These are phyloP conservation scores for Triticum dicoccoides DNA, from an alignment of 176 grass and related monocot species.

Conservation along the genomic window DNA sequence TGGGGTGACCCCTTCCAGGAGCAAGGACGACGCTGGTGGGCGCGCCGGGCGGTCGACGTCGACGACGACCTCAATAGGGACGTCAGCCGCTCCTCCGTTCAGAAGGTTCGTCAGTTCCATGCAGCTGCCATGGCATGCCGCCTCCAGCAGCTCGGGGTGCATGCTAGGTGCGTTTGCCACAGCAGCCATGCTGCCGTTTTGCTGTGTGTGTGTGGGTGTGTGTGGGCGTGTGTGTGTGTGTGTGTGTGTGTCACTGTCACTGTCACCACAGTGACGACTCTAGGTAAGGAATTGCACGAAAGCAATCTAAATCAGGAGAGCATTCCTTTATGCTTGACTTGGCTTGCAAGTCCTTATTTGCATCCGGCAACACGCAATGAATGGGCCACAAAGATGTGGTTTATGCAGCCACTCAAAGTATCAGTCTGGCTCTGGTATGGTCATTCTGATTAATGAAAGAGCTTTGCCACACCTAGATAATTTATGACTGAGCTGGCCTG, in stretches of 20 bases:
- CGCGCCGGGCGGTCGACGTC: neutral
- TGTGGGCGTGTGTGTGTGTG: too few species aligned
- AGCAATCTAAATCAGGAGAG: too few species aligned
- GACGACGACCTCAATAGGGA: neutral
- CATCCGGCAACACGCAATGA: neutral
- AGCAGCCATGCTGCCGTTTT: too few species aligned
- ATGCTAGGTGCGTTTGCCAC: neutral
- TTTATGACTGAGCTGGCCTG: too few species aligned
- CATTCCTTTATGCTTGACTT: neutral
- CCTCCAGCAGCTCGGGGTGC: neutral
- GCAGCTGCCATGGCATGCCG: neutral
- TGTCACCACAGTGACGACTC: too few species aligned
- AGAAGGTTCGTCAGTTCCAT: neutral
- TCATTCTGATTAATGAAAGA: too few species aligned
- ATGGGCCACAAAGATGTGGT: neutral
- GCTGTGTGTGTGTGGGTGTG: too few species aligned
- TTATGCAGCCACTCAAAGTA: too few species aligned
- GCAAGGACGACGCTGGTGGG: neutral
- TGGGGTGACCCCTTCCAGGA: slow-evolving; percentile 19
- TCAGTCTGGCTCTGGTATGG: too few species aligned
- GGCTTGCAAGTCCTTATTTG: neutral
- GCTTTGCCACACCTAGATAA: too few species aligned
- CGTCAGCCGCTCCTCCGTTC: neutral
- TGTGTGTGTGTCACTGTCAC: too few species aligned
- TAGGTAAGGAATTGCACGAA: neutral